Percentiles rank a stretch among this genome's conserved stretches.
Conservation (phyloP, 208 protist genomes). For the Blastocrithidia nonstop region DNA sequence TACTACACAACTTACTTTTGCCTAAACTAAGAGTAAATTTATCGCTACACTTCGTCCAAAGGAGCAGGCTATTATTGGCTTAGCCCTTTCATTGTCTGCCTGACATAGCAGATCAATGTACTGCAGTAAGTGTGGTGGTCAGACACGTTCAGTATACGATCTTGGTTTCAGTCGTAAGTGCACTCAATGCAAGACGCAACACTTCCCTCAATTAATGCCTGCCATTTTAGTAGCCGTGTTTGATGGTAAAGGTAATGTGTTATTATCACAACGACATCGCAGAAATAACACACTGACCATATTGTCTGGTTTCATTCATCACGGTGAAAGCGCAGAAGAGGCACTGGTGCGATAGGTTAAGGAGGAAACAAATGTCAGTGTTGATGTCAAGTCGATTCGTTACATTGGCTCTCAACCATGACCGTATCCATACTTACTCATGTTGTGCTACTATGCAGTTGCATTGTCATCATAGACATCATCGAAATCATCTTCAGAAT, state of each 20-base stretch:
- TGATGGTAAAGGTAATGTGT: slow-evolving; percentile 23
- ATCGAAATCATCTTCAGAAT: too few relatives aligned
- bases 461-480: slow-evolving; percentile 8
- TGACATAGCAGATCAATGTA: slow-evolving; percentile 12
- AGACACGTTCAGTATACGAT: slow-evolving; percentile 4
- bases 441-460: slow-evolving; percentile 43
- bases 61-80: slow-evolving; percentile 12
- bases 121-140: slow-evolving; percentile 18
- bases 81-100: slow-evolving; percentile 13
- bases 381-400: slow-evolving; percentile 17
- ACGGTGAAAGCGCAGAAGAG: slow-evolving; percentile 34
- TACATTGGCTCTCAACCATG: slow-evolving; percentile 45
- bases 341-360: slow-evolving; percentile 32
- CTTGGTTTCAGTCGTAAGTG: slow-evolving; percentile 11
- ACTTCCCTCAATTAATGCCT: slow-evolving; percentile 23
- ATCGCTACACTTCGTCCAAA: slow-evolving; percentile 4
- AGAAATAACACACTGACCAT: slow-evolving; percentile 12
- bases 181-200: slow-evolving; percentile 9
- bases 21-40: too few relatives aligned
- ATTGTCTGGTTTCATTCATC: slow-evolving; percentile 26
- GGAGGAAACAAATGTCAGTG: slow-evolving; percentile 29
- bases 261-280: slow-evolving; percentile 20
- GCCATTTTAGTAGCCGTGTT: slow-evolving; percentile 33
- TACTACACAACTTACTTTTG: too few relatives aligned
- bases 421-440: slow-evolving; percentile 25